Evolutionary conservation across 495 filamentous ascomycete genomes (phyloP).

Genomic region (Staphylotrichum tortipilum): DNA sequence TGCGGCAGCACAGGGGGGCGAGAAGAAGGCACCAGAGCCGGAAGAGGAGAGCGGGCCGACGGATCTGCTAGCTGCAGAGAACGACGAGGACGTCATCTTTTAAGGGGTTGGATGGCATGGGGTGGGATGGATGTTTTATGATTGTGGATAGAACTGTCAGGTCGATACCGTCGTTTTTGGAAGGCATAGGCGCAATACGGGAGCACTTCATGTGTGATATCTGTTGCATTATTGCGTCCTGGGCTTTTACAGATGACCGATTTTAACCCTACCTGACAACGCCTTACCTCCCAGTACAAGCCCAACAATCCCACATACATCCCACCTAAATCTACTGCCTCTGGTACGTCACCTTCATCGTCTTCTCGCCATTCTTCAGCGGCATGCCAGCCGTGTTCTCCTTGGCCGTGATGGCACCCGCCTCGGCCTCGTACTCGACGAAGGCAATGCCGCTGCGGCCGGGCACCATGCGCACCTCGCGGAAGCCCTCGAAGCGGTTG

Average conservation of each 20-base stretch:
- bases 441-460: constrained; percentile 87
- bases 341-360: constrained; percentile 82
- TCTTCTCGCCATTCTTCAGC: constrained; percentile 58
- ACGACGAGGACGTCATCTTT: constrained; percentile 95
- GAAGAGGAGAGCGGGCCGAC: constrained; percentile 39
- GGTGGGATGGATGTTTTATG: neutral
- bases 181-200: constrained; percentile 18
- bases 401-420: constrained; percentile 87
- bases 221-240: constrained; percentile 16
- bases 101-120: constrained; percentile 40
- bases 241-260: neutral
- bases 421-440: constrained; percentile 88
- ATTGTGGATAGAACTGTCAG: constrained; percentile 8
- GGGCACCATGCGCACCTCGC: constrained; percentile 82
- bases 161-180: neutral
- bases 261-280: neutral
- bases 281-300: constrained; percentile 3
- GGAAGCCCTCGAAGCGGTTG: constrained; percentile 85
- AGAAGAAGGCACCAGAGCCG: constrained; percentile 42
- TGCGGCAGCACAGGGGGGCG: constrained; percentile 24
- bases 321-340: constrained; percentile 50
- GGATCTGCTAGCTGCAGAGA: constrained; percentile 74
- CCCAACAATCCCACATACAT: neutral
- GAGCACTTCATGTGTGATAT: constrained; percentile 14
- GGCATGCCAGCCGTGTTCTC: constrained; percentile 88